Evolutionary conservation across 1,284 basidiomycete species (phyloP).

Genomic region (Heterobasidion occidentale): DNA sequence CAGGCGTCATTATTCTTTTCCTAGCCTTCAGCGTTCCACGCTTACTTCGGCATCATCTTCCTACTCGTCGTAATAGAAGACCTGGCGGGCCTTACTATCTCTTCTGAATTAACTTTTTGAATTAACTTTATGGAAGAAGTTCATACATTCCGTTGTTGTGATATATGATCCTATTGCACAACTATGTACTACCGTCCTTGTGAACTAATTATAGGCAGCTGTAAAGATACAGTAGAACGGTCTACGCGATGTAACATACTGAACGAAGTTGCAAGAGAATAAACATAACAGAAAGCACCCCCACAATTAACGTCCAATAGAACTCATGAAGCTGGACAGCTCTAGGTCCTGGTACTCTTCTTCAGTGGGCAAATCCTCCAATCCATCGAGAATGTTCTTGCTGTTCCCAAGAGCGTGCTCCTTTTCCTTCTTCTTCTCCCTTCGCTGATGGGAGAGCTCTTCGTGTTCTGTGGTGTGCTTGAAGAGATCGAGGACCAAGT

Average conservation of each 20-base stretch:
- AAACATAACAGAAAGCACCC: conserved; percentile 12
- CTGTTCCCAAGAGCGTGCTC: conserved; percentile 47
- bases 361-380: conserved; percentile 85
- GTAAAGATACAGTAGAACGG: not conserved
- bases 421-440: conserved; percentile 44
- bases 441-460: conserved; percentile 37
- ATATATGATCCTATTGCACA: conserved; percentile 1
- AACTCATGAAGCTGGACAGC: conserved; percentile 78
- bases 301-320: conserved; percentile 36
- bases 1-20: conserved; percentile 15
- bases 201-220: conserved; percentile 5
- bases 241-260: conserved; percentile 10
- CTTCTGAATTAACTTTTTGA: conserved; percentile 9
- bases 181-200: conserved; percentile 7
- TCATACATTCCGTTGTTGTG: not conserved
- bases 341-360: conserved; percentile 87
- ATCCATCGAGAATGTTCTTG: conserved; percentile 76
- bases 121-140: not conserved
- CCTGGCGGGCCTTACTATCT: conserved; percentile 14
- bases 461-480: conserved; percentile 70
- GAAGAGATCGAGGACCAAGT: conserved; percentile 94
- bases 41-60: conserved; percentile 10
- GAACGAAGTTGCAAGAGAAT: conserved; percentile 10
- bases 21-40: conserved; percentile 17
- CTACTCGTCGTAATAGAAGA: conserved; percentile 7